These are phyloP conservation scores for Emergomyces pasteurianus DNA, from an alignment of 2,329 filamentous ascomycete genomes.

Conservation along the genomic window DNA sequence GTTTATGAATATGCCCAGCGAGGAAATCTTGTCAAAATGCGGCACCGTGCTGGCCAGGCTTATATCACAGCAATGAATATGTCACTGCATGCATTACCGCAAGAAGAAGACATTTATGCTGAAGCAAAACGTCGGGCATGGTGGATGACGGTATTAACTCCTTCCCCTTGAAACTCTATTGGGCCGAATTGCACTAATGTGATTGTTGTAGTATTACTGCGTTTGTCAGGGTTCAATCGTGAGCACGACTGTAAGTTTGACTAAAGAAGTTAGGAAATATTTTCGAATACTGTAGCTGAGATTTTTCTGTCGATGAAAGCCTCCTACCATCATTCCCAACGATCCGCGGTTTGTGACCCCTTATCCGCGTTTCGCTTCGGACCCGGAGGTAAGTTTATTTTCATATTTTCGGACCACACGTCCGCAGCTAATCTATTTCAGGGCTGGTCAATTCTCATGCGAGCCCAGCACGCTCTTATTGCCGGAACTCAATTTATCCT, in stretches of 20 bases:
- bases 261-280: background rate
- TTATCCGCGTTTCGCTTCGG: constrained; percentile 28
- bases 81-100: constrained; percentile 26
- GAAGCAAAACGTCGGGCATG: constrained; percentile 34
- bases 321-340: constrained; percentile 31
- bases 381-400: constrained; percentile 26
- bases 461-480: constrained; percentile 32
- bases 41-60: constrained; percentile 33
- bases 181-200: background rate
- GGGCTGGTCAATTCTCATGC: constrained; percentile 34
- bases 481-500: constrained; percentile 31
- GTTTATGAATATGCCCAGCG: constrained; percentile 36
- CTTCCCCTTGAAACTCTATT: background rate
- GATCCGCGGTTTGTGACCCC: constrained; percentile 33
- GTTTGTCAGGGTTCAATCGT: constrained; percentile 35
- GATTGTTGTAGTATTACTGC: constrained; percentile 30
- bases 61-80: constrained; percentile 33
- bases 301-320: constrained; percentile 16
- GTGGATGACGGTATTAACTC: constrained; percentile 37
- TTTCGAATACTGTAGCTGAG: background rate
- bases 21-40: constrained; percentile 36
- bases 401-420: background rate
- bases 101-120: constrained; percentile 24
- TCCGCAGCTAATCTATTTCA: constrained; percentile 9
- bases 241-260: constrained; percentile 28